A percentile compares a stretch with the other conserved stretches of the same genome.
Evolutionary conservation across 2,329 filamentous ascomycete genomes (phyloP).

Genomic region (Byssoonygena ceratinophila): DNA sequence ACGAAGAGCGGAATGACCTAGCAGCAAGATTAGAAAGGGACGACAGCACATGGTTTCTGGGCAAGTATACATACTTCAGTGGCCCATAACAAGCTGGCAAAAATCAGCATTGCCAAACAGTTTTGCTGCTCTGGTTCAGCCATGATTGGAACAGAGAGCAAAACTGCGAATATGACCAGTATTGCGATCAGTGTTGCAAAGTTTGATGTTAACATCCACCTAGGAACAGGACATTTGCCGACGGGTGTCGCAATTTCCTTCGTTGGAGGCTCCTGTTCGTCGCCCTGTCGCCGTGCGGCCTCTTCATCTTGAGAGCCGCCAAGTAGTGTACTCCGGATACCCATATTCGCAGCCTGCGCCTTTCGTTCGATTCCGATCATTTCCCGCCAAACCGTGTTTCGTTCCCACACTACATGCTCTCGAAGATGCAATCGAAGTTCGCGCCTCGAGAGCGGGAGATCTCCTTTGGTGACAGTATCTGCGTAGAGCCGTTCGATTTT

Average conservation of each 20-base stretch:
- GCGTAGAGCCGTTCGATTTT: slow-evolving; percentile 73
- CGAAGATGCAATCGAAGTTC: slow-evolving; percentile 82
- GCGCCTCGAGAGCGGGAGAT: slow-evolving; percentile 63
- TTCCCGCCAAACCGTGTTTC: slow-evolving; percentile 97
- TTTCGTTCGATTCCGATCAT: slow-evolving; percentile 97
- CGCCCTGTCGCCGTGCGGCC: slow-evolving; percentile 68
- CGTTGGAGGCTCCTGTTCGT: slow-evolving; percentile 55
- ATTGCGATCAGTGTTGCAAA: slow-evolving; percentile 66
- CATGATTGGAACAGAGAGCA: slow-evolving; percentile 74
- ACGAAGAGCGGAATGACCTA: slow-evolving; percentile 93
- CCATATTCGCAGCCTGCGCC: slow-evolving; percentile 85
- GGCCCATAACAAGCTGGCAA: slow-evolving; percentile 90
- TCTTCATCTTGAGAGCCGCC: slow-evolving; percentile 60
- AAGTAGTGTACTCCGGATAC: slow-evolving; percentile 64
- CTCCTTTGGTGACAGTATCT: slow-evolving; percentile 69
- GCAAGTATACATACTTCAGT: slow-evolving; percentile 58
- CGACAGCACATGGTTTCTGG: not conserved
- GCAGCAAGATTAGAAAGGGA: not conserved
- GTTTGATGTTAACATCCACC: slow-evolving; percentile 73
- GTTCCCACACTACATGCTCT: slow-evolving; percentile 97
- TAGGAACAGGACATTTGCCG: slow-evolving; percentile 62
- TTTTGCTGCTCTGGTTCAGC: slow-evolving; percentile 84
- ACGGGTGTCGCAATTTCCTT: slow-evolving; percentile 70
- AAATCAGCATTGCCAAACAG: slow-evolving; percentile 82
- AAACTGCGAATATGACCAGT: slow-evolving; percentile 58